Conservation (phyloP, 202 grass and related monocot species). For the Musa balbisiana region DNA sequence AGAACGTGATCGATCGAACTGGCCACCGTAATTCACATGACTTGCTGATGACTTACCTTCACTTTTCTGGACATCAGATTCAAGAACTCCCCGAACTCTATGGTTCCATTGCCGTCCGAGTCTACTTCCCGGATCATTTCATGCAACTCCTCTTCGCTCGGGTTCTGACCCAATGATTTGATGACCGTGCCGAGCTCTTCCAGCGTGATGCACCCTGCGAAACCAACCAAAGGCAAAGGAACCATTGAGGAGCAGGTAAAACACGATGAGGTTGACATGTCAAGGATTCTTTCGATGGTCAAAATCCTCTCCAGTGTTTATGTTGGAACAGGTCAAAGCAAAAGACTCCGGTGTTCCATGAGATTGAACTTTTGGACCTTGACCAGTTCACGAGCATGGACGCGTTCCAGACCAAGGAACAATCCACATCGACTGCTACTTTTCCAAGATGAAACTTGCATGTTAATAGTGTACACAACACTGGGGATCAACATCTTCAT, state of each 20-base stretch:
- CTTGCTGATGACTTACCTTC: not conserved
- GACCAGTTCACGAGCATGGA: too few relatives aligned
- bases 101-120: not conserved
- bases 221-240: not conserved
- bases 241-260: not conserved
- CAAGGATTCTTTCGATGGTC: too few relatives aligned
- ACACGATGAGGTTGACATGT: too few relatives aligned
- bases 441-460: too few relatives aligned
- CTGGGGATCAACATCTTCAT: too few relatives aligned
- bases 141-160: not conserved
- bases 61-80: slow-evolving; percentile 1
- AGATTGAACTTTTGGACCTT: too few relatives aligned
- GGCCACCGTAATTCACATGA: not conserved
- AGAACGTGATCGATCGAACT: not conserved
- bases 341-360: too few relatives aligned
- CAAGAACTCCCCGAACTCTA: slow-evolving; percentile 5
- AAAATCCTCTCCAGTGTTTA: not conserved
- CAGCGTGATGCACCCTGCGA: not conserved
- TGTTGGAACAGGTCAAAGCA: too few relatives aligned
- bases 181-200: slow-evolving; percentile 2
- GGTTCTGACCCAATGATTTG: slow-evolving; percentile 4
- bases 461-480: too few relatives aligned
- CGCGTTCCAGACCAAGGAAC: too few relatives aligned
- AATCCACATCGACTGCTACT: too few relatives aligned
- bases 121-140: slow-evolving; percentile 5